Percentiles rank a stretch among this genome's conserved stretches.
These are phyloP conservation scores for Leptographium radiaticola DNA, from an alignment of 2,329 filamentous ascomycete genomes.

Conservation along the genomic window DNA sequence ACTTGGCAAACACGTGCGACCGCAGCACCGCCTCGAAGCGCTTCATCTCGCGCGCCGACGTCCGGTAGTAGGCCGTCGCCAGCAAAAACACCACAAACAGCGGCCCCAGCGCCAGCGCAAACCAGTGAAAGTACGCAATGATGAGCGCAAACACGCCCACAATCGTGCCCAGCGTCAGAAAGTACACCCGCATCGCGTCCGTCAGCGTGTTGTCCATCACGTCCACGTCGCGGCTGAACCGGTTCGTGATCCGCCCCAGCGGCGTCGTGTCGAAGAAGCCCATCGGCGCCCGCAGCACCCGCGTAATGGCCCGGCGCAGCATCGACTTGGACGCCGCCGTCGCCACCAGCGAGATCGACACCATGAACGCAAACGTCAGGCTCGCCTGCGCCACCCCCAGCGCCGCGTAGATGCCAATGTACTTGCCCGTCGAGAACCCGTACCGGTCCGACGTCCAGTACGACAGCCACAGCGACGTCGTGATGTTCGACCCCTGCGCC, in stretches of 20 bases:
- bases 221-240: constrained; percentile 90
- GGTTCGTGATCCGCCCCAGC: constrained; percentile 86
- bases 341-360: constrained; percentile 63
- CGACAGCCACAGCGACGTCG: constrained; percentile 82
- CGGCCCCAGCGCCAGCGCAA: constrained; percentile 47
- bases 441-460: constrained; percentile 84
- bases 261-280: constrained; percentile 97
- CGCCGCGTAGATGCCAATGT: constrained; percentile 59
- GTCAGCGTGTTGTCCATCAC: constrained; percentile 91
- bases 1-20: constrained; percentile 79
- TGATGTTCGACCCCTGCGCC: constrained; percentile 73
- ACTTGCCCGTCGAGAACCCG: constrained; percentile 49
- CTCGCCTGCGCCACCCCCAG: constrained; percentile 60
- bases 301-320: constrained; percentile 64
- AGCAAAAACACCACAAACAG: constrained; percentile 68
- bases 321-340: constrained; percentile 73
- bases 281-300: constrained; percentile 63
- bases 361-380: constrained; percentile 69
- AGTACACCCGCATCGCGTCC: constrained; percentile 86
- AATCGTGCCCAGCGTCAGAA: constrained; percentile 73
- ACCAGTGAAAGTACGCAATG: constrained; percentile 92
- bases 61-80: constrained; percentile 75
- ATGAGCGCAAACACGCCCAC: constrained; percentile 76
- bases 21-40: constrained; percentile 83
- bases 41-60: constrained; percentile 88